These are phyloP conservation scores for Thyridium curvatum DNA, from an alignment of 2,329 filamentous ascomycete genomes.

Conservation along the genomic window DNA sequence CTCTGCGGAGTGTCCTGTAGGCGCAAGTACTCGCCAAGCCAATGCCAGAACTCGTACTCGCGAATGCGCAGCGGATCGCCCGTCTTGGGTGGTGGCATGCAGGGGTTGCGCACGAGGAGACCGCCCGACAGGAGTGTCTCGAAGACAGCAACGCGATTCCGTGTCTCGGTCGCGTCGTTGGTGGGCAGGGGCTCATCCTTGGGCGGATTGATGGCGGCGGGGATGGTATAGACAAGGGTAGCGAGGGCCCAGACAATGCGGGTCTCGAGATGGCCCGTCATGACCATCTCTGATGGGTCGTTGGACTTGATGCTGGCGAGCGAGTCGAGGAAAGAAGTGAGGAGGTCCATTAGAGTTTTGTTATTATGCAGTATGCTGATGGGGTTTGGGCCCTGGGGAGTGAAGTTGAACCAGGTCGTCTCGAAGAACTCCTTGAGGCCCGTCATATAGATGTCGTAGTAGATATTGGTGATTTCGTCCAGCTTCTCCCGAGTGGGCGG, in stretches of 20 bases:
- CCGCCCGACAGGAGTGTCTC: constrained; percentile 72
- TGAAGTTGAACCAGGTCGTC: constrained; percentile 70
- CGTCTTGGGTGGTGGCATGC: constrained; percentile 41
- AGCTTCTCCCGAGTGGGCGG: constrained; percentile 45
- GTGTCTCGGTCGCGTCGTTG: constrained; percentile 57
- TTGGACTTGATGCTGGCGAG: constrained; percentile 41
- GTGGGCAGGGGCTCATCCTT: constrained; percentile 37
- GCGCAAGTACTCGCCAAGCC: constrained; percentile 65
- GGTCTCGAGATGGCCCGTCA: constrained; percentile 49
- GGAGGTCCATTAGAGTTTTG: constrained; percentile 55
- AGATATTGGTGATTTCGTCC: constrained; percentile 65
- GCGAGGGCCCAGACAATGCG: constrained; percentile 56
- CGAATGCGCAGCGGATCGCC: constrained; percentile 49
- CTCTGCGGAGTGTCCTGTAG: constrained; percentile 47
- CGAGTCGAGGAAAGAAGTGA: constrained; percentile 57
- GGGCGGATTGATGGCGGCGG: constrained; percentile 25
- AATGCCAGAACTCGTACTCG: constrained; percentile 78
- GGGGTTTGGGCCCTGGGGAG: constrained; percentile 32
- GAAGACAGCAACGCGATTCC: constrained; percentile 67
- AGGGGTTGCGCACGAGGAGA: constrained; percentile 51
- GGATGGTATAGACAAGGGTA: constrained; percentile 36
- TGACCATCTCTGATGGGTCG: constrained; percentile 42
- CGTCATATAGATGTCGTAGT: constrained; percentile 66
- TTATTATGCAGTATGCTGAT: constrained; percentile 43
- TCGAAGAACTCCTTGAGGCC: constrained; percentile 74